Conservation (phyloP, 306 rosid species). For the Vigna unguiculata region DNA sequence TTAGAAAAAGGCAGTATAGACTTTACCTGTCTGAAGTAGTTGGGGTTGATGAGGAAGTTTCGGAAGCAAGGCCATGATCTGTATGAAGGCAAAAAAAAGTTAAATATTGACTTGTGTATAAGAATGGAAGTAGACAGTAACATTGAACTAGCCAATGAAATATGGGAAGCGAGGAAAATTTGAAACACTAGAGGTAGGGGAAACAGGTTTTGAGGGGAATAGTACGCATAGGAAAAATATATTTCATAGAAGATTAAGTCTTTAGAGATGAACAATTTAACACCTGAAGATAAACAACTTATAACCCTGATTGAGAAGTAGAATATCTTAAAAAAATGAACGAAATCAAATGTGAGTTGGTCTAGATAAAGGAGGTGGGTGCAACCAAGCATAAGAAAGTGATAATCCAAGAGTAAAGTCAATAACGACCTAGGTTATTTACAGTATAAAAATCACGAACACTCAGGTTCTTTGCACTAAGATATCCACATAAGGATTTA, state of each 20-base stretch:
- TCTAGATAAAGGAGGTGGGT: neutral
- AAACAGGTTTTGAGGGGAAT: neutral
- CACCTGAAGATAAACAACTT: neutral
- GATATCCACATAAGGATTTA: neutral
- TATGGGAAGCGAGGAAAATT: neutral
- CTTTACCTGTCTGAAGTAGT: slow-evolving; percentile 95
- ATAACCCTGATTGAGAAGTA: no score
- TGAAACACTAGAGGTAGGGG: neutral
- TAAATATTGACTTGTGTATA: slow-evolving; percentile 1
- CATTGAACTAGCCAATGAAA: neutral
- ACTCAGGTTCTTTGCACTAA: neutral
- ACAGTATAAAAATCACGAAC: neutral
- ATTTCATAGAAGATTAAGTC: neutral
- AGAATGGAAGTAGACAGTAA: neutral
- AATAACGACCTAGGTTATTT: neutral
- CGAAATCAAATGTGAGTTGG: neutral
- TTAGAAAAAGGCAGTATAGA: neutral
- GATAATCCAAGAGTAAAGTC: neutral
- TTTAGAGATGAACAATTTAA: neutral
- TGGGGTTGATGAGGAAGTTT: slow-evolving; percentile 90
- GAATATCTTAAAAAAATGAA: no score
- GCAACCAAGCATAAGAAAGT: neutral
- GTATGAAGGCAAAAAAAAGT: slow-evolving; percentile 34
- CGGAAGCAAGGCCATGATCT: slow-evolving; percentile 87
- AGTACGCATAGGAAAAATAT: neutral